Base-by-base conservation (phyloP, 116 monocot genomes). In the Dioscorea cayenensis region DNA sequence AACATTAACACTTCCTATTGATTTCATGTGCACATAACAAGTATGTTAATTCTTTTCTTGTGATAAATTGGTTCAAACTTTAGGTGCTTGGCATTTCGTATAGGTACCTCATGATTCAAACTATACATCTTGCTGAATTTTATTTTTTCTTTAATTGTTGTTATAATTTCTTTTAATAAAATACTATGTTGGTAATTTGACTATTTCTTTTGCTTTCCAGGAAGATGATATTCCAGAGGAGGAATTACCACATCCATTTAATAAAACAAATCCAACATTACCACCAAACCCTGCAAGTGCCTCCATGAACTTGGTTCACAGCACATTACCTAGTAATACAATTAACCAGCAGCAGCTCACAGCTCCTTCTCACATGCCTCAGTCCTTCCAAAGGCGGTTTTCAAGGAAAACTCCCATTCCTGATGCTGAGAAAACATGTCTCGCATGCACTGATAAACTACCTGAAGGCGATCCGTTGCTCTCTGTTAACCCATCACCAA, bases 221-320 rank as follows among this genome's bases (percentile, higher is more conserved):
- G 89, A 64, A 51, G 82, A 91, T 67, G 87, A 90, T 13, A 75
- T 99, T 71, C 99, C 99, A 66, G 87, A 83, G 68, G 82, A 70
- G 18, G 63, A 51, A 55, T 73, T 99, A 49, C 94, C 99, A 20
- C 80, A 89, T 76, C 94, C 91, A 50, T 99, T 93, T 73, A 72
- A 66, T 66, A 77, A 67, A 66, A 71, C 67, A 69, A 81, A 72
- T 25, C 59, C 27, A 61, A 78, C 5, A 9, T 25, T 20, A 16
- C 17, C 48, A 14, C 50, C 72, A 64, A 28, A 21, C 0, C 2
- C 28, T 18, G 28, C 51, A 14, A 72, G 59, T 67, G 28, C 7
- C 43, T 32, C 72, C 22, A 59, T 23, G 14, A 27, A 52, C 27
- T 38, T 73, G 8, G 7, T 18, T 20, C 5, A 6, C 18, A n/a